phyloP scores from a whole-genome alignment of 768 basidiomycete species.

The Mycena kentingensis region DNA sequence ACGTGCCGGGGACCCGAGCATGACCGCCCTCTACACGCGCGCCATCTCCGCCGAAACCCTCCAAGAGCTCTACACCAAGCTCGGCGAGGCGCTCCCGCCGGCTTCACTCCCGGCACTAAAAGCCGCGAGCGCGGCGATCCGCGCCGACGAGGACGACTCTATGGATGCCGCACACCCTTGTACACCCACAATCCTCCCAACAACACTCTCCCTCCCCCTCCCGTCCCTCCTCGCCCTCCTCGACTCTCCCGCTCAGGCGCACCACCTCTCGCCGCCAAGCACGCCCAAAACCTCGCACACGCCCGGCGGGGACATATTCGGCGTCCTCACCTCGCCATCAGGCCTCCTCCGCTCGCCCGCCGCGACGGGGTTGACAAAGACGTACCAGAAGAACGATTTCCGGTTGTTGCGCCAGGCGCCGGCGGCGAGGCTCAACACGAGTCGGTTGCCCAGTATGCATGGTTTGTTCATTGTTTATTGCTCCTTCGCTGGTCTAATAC shows the following conservation, averaged over 20 bases:
- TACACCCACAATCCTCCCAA: constrained; percentile 37
- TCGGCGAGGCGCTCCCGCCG: constrained; percentile 15
- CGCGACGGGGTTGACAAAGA: constrained; percentile 80
- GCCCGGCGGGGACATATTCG: constrained; percentile 62
- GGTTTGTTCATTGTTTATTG: constrained; percentile 38
- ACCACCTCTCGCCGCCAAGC: constrained; percentile 45
- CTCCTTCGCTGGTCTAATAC: constrained; percentile 1
- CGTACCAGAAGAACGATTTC: constrained; percentile 80
- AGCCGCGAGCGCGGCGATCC: constrained; percentile 32
- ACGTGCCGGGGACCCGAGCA: constrained; percentile 34
- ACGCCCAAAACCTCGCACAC: constrained; percentile 58
- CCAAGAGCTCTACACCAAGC: constrained; percentile 40
- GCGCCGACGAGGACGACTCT: constrained; percentile 44
- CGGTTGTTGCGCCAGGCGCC: constrained; percentile 69
- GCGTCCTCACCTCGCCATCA: constrained; percentile 68
- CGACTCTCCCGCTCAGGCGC: constrained; percentile 32
- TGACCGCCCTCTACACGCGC: constrained; percentile 48
- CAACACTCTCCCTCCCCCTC: constrained; percentile 46
- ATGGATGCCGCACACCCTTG: too few relatives aligned
- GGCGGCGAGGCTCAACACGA: constrained; percentile 78
- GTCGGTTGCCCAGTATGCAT: constrained; percentile 84
- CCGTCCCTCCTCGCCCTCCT: constrained; percentile 52
- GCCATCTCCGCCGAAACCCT: constrained; percentile 52
- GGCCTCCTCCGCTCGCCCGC: constrained; percentile 71
- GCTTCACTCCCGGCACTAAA: constrained; percentile 10